phyloP scores from a whole-genome alignment of 1,284 basidiomycete species.

The Pseudozyma sp. region DNA sequence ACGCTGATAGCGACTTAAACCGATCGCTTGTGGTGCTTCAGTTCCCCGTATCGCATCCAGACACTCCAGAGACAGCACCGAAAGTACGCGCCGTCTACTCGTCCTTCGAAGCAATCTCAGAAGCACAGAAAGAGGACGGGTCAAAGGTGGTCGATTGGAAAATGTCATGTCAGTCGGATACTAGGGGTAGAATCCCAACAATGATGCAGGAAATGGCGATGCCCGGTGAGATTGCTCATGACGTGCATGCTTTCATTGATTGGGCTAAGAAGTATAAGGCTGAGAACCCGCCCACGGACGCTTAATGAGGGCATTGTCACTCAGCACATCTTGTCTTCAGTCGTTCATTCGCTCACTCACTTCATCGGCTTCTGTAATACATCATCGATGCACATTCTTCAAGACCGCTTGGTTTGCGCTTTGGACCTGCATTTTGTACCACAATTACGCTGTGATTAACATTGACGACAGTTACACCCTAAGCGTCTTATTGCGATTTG shows the following conservation, averaged over 20 bases:
- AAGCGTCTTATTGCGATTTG: neutral
- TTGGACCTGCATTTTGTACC: neutral
- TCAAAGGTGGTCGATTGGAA: slow-evolving; percentile 36
- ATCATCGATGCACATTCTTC: neutral
- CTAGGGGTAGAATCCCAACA: slow-evolving; percentile 55
- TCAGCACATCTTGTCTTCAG: neutral
- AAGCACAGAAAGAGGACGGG: slow-evolving; percentile 13
- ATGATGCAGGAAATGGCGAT: slow-evolving; percentile 61
- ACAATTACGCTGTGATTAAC: neutral
- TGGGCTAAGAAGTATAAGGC: slow-evolving; percentile 53
- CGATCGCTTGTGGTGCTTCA: slow-evolving; percentile 60
- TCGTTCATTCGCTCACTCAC: neutral
- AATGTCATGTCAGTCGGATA: slow-evolving; percentile 61
- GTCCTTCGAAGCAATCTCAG: slow-evolving; percentile 58
- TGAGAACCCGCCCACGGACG: slow-evolving; percentile 15
- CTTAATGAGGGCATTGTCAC: neutral
- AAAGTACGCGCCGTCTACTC: slow-evolving; percentile 60
- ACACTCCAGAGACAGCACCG: slow-evolving; percentile 22
- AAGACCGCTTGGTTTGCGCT: neutral
- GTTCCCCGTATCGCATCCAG: slow-evolving; percentile 49
- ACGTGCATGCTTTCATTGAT: slow-evolving; percentile 59
- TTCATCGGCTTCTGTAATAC: neutral
- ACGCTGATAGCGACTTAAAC: slow-evolving; percentile 5
- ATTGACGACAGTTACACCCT: neutral
- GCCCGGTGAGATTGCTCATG: slow-evolving; percentile 59